Percentiles rank a stretch among this genome's conserved stretches.
Conservation (phyloP, 192 early-diverging fungal species). For the Podila epigama region DNA sequence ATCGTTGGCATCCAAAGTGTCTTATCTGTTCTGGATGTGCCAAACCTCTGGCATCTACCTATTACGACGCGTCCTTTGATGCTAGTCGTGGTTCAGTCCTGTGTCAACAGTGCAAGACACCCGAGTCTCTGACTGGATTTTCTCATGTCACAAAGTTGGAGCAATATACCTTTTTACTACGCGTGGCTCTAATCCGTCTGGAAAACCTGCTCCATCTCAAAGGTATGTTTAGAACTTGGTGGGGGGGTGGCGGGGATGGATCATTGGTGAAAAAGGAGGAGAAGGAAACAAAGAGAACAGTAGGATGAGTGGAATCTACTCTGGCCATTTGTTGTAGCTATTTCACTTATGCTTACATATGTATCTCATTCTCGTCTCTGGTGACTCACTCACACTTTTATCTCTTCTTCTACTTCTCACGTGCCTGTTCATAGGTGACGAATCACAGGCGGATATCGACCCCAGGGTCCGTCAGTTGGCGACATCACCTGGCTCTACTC, state of each 20-base stretch:
- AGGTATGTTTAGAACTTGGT: too few species aligned
- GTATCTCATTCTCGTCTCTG: too few species aligned
- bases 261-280: too few species aligned
- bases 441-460: conserved; percentile 21
- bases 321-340: too few species aligned
- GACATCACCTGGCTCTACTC: conserved; percentile 10
- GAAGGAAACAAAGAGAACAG: too few species aligned
- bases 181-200: conserved; percentile 81
- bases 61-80: conserved; percentile 64
- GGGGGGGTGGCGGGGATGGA: too few species aligned
- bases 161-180: conserved; percentile 90
- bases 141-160: conserved; percentile 84
- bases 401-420: not conserved
- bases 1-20: conserved; percentile 86
- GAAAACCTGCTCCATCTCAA: conserved; percentile 75
- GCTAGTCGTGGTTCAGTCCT: conserved; percentile 46
- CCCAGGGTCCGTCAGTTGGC: conserved; percentile 16
- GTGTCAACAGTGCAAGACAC: conserved; percentile 62
- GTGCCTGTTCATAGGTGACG: conserved; percentile 22
- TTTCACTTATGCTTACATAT: too few species aligned
- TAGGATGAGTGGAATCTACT: too few species aligned
- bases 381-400: too few species aligned
- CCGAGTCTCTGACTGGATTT: conserved; percentile 58
- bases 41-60: conserved; percentile 44
- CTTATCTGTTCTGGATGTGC: conserved; percentile 80